These are phyloP conservation scores for Puccinia brachypodii DNA, from an alignment of 1,284 basidiomycete genomes.

Conservation along the genomic window DNA sequence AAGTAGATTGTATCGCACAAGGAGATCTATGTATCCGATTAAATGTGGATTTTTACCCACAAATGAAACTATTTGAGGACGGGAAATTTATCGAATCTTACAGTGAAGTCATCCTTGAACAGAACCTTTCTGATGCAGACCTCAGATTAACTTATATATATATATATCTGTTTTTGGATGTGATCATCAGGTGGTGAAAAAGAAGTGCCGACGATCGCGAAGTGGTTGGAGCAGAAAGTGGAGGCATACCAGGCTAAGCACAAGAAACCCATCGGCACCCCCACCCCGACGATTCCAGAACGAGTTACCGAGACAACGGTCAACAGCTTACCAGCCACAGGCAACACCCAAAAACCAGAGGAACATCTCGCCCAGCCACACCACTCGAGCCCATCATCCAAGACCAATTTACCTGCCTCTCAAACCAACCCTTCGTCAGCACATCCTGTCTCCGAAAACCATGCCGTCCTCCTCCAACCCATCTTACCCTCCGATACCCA, in stretches of 20 bases:
- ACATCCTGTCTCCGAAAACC: not conserved
- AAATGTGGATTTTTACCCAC: conserved; percentile 33
- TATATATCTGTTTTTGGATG: not conserved
- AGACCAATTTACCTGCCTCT: not conserved
- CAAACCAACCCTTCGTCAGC: not conserved
- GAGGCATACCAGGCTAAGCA: conserved; percentile 16
- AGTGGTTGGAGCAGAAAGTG: conserved; percentile 6
- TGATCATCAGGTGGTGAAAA: conserved; percentile 6
- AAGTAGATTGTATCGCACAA: conserved; percentile 47
- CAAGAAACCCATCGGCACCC: not conserved
- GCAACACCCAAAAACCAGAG: not conserved
- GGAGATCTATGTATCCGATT: conserved; percentile 38
- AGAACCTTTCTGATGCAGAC: no score
- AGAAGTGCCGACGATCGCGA: not conserved
- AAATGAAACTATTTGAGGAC: conserved; percentile 37
- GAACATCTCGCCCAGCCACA: not conserved
- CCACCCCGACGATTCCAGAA: not conserved
- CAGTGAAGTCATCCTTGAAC: conserved; percentile 17
- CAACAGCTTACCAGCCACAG: not conserved
- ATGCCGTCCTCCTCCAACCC: not conserved
- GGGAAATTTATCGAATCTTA: conserved; percentile 32
- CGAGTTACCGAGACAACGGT: not conserved
- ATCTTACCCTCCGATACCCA: not conserved
- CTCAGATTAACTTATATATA: no score
- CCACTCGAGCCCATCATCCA: not conserved